Evolutionary conservation across 2,329 filamentous ascomycete species (phyloP).

Genomic region (Talaromyces pinophilus): DNA sequence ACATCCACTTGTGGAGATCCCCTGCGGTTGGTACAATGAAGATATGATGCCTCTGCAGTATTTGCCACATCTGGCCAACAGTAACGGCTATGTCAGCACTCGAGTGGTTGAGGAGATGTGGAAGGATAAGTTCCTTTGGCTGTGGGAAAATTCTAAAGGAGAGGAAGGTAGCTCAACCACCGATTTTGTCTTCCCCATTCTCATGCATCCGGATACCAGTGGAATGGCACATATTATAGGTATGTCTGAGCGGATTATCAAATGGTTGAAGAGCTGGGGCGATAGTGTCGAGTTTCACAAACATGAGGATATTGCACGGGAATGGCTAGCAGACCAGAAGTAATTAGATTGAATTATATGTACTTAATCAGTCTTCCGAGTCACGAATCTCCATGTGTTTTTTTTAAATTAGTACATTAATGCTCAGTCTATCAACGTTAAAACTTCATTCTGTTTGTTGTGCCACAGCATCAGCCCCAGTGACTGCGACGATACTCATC

Average conservation of each 20-base stretch:
- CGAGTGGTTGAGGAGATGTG: slow-evolving; percentile 54
- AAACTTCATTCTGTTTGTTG: background rate
- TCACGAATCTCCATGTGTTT: background rate
- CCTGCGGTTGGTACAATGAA: slow-evolving; percentile 55
- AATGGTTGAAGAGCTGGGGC: slow-evolving; percentile 47
- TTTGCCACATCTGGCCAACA: slow-evolving; percentile 49
- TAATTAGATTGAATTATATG: background rate
- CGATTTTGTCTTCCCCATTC: slow-evolving; percentile 48
- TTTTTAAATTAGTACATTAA: background rate
- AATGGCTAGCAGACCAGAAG: slow-evolving; percentile 34
- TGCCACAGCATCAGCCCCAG: slow-evolving; percentile 6
- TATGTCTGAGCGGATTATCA: slow-evolving; percentile 51
- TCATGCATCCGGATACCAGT: slow-evolving; percentile 55
- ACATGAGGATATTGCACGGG: slow-evolving; percentile 47
- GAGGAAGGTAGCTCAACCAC: slow-evolving; percentile 21
- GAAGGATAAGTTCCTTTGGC: slow-evolving; percentile 50
- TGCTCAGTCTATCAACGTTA: too few species aligned
- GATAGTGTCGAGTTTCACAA: slow-evolving; percentile 50
- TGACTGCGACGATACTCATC: slow-evolving; percentile 16
- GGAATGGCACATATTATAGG: slow-evolving; percentile 58
- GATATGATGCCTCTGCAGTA: slow-evolving; percentile 55
- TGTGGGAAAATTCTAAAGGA: slow-evolving; percentile 35
- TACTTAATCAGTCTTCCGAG: background rate
- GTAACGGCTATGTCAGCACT: slow-evolving; percentile 52
- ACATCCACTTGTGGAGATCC: slow-evolving; percentile 49